Evolutionary conservation across 768 basidiomycete species (phyloP).

Genomic region (Leucocoprinus sp.): DNA sequence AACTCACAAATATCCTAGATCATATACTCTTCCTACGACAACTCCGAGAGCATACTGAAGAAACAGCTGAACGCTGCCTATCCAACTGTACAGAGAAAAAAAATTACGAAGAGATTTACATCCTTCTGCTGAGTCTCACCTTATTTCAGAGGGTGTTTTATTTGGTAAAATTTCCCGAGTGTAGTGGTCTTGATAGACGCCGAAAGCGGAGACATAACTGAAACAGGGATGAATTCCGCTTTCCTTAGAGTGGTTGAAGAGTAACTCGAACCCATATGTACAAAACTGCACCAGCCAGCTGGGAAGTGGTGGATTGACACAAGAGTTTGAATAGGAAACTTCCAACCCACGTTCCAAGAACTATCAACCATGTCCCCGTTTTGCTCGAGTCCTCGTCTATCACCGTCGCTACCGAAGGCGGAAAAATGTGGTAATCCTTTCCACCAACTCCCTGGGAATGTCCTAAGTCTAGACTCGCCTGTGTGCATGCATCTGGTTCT

Average conservation of each 20-base stretch:
- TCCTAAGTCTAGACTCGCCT: background rate
- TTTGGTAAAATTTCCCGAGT: conserved; percentile 29
- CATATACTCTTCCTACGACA: conserved; percentile 34
- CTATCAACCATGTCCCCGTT: conserved; percentile 33
- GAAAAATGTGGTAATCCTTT: background rate
- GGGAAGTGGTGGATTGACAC: background rate
- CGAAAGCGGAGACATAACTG: conserved; percentile 38
- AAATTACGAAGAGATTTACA: conserved; percentile 6
- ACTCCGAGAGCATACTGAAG: conserved; percentile 34
- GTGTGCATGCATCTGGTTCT: background rate
- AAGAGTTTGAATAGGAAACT: background rate
- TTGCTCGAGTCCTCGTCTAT: conserved; percentile 15
- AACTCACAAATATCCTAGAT: conserved; percentile 40
- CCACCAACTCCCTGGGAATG: background rate
- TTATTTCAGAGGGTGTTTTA: conserved; percentile 36
- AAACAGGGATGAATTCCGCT: background rate
- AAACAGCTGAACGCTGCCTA: conserved; percentile 41
- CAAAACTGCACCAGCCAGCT: conserved; percentile 39
- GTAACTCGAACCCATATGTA: conserved; percentile 31
- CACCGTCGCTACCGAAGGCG: background rate
- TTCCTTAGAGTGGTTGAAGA: background rate
- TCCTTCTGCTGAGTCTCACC: conserved; percentile 18
- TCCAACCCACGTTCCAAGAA: conserved; percentile 33
- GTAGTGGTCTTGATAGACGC: conserved; percentile 43
- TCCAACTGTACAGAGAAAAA: conserved; percentile 29